Percentiles rank a stretch among this genome's conserved stretches.
Conservation (phyloP, 345 rosid genomes). For the Erysimum cheiranthoides region DNA sequence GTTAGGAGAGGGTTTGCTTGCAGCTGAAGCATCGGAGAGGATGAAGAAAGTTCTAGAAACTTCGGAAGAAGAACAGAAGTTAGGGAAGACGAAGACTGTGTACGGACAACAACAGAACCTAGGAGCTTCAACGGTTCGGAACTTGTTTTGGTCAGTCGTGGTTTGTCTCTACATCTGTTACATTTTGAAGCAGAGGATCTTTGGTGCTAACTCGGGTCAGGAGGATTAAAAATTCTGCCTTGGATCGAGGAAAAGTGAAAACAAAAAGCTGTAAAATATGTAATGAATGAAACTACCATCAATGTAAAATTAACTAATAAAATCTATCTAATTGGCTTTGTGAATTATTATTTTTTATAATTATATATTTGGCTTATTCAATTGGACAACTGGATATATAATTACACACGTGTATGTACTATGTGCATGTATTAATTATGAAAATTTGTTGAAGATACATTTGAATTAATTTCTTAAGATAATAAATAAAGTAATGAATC, state of each 20-base stretch:
- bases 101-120: conserved; percentile 34
- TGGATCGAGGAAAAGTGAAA: not conserved
- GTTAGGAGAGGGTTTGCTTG: conserved; percentile 36
- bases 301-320: conserved; percentile 29
- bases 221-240: conserved; percentile 19
- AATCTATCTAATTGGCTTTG: not conserved
- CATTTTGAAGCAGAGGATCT: conserved; percentile 46
- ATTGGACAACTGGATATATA: conserved; percentile 6
- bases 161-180: conserved; percentile 44
- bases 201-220: conserved; percentile 26
- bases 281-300: conserved; percentile 22
- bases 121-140: conserved; percentile 33
- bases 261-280: conserved; percentile 23
- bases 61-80: conserved; percentile 30
- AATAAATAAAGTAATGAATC: conserved; percentile 44
- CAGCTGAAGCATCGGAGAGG: conserved; percentile 43
- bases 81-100: conserved; percentile 34
- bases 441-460: conserved; percentile 34
- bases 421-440: conserved; percentile 32
- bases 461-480: conserved; percentile 35
- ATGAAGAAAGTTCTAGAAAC: conserved; percentile 40
- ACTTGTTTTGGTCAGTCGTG: conserved; percentile 43
- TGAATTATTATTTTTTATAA: not conserved
- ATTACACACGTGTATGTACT: conserved; percentile 35
- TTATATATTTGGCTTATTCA: not conserved